These are phyloP conservation scores for Ogataea methylovora DNA, from an alignment of 805 yeast genomes.

Conservation along the genomic window DNA sequence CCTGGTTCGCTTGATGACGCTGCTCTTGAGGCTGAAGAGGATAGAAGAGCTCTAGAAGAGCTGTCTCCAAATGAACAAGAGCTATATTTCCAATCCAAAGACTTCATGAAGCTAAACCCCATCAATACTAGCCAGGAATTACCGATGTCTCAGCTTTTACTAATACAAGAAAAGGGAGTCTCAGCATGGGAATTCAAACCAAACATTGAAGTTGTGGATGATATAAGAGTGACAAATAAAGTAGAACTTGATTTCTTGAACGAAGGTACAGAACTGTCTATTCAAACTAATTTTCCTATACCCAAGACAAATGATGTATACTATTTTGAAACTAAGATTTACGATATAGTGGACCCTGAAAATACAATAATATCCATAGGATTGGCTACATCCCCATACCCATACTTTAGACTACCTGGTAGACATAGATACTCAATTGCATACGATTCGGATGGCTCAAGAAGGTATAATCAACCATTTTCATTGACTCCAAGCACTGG, in stretches of 20 bases:
- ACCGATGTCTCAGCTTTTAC: slow-evolving; percentile 48
- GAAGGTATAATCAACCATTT: slow-evolving; percentile 78
- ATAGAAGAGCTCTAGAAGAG: slow-evolving; percentile 46
- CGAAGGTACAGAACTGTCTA: slow-evolving; percentile 38
- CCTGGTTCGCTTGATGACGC: slow-evolving; percentile 64
- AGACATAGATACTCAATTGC: slow-evolving; percentile 76
- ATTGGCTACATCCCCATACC: slow-evolving; percentile 80
- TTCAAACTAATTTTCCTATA: slow-evolving; percentile 77
- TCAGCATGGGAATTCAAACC: slow-evolving; percentile 83
- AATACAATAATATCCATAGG: slow-evolving; percentile 65
- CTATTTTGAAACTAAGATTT: slow-evolving; percentile 83
- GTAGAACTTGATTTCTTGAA: slow-evolving; percentile 51
- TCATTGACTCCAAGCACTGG: slow-evolving; percentile 30
- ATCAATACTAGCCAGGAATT: slow-evolving; percentile 25
- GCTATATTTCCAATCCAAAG: slow-evolving; percentile 59
- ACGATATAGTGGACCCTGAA: slow-evolving; percentile 54
- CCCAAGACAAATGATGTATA: slow-evolving; percentile 80
- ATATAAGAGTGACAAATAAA: slow-evolving; percentile 57
- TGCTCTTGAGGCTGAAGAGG: slow-evolving; percentile 51
- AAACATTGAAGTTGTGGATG: slow-evolving; percentile 45
- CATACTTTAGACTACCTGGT: slow-evolving; percentile 90
- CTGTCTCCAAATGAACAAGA: slow-evolving; percentile 66
- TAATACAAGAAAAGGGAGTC: slow-evolving; percentile 82
- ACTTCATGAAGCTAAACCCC: slow-evolving; percentile 34
- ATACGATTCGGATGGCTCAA: slow-evolving; percentile 80